Evolutionary conservation across 108 stramenopile genomes (phyloP), one percentile per base, ranked within the genome.

Genomic region (Nitzschia palea): DNA sequence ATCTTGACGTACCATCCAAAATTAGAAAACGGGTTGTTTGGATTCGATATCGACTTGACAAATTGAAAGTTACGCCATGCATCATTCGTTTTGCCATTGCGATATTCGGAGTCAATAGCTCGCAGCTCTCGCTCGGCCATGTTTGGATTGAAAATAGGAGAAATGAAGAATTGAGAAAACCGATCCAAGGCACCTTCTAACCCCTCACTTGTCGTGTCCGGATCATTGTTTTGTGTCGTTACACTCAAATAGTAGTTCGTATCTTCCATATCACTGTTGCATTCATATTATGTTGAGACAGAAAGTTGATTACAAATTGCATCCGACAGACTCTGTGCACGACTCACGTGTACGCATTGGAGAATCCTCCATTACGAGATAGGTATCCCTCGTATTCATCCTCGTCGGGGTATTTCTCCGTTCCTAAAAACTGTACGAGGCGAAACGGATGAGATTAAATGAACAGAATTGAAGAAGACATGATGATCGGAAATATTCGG

Each of bases 211-310:
- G 79, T 75, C 36, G 66, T 55, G 10, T 82, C 65, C 0, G 42
- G 45, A 25, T 60, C 70, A n/a, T 61, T 60, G 36, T 72, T 43
- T 22, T 67, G 62, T n/a, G 81, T 79, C 35, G 82, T 75, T 6
- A 98, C 93, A 68, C 90, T 86, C 60, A 98, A 98, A 68, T 97
- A 96, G 72, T 97, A 99, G 70, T 95, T 93, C 51, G 98, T 98
- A 80, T 94, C 93, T 63, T 83, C 85, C 69, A 60, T 70, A 32
- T 61, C 69, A 2, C 59, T 60, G 23, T 25, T 34, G 27, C 14
- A 40, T 40, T 10, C 14, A 40, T 10, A 40, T 40, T 8, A 14
- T 8, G 37, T 8, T 40, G 14, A 40, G 37, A 40, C 8, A 8
- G 14, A 40, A 8, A 40, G 37, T 40, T 56, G 55, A 56, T 9